Percentiles rank a stretch among this genome's conserved stretches.
Conservation (phyloP, 148 eudicot species). For the Suaeda aralocaspica region DNA sequence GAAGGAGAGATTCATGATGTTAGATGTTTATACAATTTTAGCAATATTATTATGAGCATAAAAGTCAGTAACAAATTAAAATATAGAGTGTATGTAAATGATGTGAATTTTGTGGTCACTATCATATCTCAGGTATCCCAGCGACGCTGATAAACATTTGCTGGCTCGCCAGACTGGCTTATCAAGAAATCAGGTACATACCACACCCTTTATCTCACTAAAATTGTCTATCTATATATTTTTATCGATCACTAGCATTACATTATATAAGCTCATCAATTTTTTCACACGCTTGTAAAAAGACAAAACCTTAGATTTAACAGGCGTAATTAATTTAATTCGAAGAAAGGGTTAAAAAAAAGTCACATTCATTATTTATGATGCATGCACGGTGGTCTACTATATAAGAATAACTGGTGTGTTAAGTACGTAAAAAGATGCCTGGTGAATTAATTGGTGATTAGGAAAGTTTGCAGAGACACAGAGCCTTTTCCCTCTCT, state of each 20-base stretch:
- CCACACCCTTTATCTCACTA: background rate
- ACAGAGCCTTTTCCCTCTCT: background rate
- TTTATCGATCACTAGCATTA: too few species aligned
- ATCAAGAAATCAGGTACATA: constrained; percentile 68
- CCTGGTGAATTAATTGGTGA: background rate
- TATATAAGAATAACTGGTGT: constrained; percentile 3
- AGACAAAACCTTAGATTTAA: too few species aligned
- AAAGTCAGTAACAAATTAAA: too few species aligned
- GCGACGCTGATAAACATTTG: constrained; percentile 88
- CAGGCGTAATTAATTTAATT: too few species aligned
- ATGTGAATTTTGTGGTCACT: constrained; percentile 29
- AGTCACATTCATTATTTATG: background rate
- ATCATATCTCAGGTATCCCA: constrained; percentile 73
- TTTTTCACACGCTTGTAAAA: too few species aligned
- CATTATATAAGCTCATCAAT: too few species aligned
- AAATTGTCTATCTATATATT: background rate
- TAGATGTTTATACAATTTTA: too few species aligned
- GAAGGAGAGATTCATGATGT: too few species aligned
- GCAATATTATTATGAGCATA: too few species aligned
- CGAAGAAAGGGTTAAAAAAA: background rate
- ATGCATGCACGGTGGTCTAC: background rate
- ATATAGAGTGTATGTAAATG: background rate
- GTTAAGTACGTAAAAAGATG: constrained; percentile 8
- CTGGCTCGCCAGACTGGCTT: constrained; percentile 91
- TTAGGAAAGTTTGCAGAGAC: constrained; percentile 6